phyloP scores from a whole-genome alignment of 306 rosid genomes.

The Mimosa pudica region DNA sequence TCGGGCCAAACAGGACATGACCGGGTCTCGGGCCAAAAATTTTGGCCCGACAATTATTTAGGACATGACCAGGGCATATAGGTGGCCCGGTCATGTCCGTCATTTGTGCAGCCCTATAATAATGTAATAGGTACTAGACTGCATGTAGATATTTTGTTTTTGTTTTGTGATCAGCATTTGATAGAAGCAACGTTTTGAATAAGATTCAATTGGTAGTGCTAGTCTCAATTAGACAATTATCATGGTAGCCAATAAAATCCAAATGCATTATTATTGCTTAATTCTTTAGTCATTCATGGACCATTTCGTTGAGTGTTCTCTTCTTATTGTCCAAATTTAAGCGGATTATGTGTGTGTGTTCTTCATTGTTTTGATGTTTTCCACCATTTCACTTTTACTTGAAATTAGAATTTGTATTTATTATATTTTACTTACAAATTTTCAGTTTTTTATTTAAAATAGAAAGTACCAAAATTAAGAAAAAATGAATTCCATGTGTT shows the following conservation, averaged over 20 bases:
- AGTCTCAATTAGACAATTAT: neutral
- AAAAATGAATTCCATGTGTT: too few species aligned
- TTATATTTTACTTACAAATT: too few species aligned
- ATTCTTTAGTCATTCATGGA: constrained; percentile 29
- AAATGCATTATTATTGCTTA: constrained; percentile 6
- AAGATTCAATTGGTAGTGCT: constrained; percentile 3
- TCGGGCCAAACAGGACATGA: too few species aligned
- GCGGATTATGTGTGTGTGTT: neutral
- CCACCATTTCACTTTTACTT: neutral
- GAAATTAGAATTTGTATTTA: neutral
- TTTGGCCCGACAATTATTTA: too few species aligned
- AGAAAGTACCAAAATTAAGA: too few species aligned
- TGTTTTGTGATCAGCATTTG: constrained; percentile 12
- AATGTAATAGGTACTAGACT: neutral
- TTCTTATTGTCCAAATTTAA: neutral
- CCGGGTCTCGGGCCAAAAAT: too few species aligned
- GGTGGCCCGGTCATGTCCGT: too few species aligned
- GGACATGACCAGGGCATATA: too few species aligned
- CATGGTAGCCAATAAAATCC: neutral
- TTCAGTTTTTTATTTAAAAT: too few species aligned
- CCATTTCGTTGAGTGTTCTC: neutral
- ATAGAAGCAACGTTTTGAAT: constrained; percentile 21
- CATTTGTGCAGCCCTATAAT: too few species aligned
- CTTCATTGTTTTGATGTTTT: neutral
- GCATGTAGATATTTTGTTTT: constrained; percentile 10